Percentiles rank a stretch among this genome's conserved stretches.
These are phyloP conservation scores for Fusarium torulosum DNA, from an alignment of 2,329 filamentous ascomycete species.

Conservation along the genomic window DNA sequence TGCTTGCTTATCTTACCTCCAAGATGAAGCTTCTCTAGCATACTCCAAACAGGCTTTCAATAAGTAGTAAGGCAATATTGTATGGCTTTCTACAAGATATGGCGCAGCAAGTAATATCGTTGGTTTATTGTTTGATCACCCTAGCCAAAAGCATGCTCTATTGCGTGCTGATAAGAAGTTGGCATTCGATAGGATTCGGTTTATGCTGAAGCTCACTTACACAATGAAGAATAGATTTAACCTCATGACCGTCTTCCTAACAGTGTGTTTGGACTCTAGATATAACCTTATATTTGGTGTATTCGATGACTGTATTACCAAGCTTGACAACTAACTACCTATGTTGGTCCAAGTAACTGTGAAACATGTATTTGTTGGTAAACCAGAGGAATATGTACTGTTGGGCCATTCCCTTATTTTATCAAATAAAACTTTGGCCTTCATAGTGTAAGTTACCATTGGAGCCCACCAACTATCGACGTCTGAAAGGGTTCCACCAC, in stretches of 20 bases:
- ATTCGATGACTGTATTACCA: not conserved
- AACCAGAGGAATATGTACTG: not conserved
- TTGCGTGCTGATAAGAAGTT: too few relatives aligned
- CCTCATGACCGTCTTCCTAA: too few relatives aligned
- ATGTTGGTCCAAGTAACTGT: not conserved
- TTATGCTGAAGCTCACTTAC: too few relatives aligned
- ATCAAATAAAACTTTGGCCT: not conserved
- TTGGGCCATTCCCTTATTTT: not conserved
- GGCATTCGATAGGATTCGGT: too few relatives aligned
- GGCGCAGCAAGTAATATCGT: too few relatives aligned
- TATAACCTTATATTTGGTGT: too few relatives aligned
- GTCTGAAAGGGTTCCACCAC: constrained; percentile 43
- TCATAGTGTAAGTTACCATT: not conserved
- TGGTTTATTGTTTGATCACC: too few relatives aligned
- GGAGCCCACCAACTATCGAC: not conserved
- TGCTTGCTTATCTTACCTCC: not conserved
- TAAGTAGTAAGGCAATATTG: not conserved
- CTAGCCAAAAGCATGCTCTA: too few relatives aligned
- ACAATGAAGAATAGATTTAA: too few relatives aligned
- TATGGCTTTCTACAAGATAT: too few relatives aligned
- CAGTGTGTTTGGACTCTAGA: too few relatives aligned
- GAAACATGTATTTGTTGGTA: not conserved
- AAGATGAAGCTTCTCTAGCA: not conserved
- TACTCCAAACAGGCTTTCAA: not conserved
- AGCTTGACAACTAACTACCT: too few relatives aligned